These are phyloP conservation scores for Backusella morwellensis DNA, from an alignment of 192 early-diverging fungal genomes.

Conservation along the genomic window DNA sequence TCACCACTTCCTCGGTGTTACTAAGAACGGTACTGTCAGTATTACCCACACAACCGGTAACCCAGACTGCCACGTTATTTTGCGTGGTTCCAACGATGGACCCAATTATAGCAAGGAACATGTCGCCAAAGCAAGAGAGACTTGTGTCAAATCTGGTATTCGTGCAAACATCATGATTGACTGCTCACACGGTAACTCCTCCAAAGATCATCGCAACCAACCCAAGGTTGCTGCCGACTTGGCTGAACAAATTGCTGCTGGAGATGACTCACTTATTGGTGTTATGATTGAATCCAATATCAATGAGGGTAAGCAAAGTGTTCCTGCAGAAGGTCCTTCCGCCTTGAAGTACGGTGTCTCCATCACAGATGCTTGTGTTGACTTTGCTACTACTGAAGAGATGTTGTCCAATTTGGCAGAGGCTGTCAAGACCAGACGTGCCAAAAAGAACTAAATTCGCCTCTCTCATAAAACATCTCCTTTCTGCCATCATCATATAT, in stretches of 20 bases:
- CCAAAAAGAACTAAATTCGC: background rate
- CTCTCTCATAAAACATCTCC: background rate
- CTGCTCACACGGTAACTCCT: conserved; percentile 94
- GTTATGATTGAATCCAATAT: conserved; percentile 97
- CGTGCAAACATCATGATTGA: conserved; percentile 84
- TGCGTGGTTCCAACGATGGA: conserved; percentile 82
- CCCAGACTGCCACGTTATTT: conserved; percentile 88
- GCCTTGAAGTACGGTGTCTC: conserved; percentile 83
- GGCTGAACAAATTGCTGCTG: conserved; percentile 55
- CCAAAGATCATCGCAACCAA: conserved; percentile 85
- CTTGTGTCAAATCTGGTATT: conserved; percentile 59
- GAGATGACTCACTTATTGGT: conserved; percentile 74
- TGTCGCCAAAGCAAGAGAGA: conserved; percentile 54
- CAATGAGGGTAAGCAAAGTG: conserved; percentile 75
- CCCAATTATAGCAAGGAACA: conserved; percentile 88
- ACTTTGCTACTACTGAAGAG: conserved; percentile 85
- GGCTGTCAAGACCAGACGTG: conserved; percentile 68
- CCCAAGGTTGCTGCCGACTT: conserved; percentile 74
- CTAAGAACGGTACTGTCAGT: conserved; percentile 80
- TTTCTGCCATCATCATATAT: background rate
- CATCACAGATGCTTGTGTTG: conserved; percentile 92
- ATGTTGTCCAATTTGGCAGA: conserved; percentile 71
- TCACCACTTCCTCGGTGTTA: conserved; percentile 82
- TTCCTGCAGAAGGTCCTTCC: conserved; percentile 70
- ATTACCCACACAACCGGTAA: conserved; percentile 90